A percentile compares a stretch with the other conserved stretches of the same genome.
phyloP scores from a whole-genome alignment of 768 basidiomycete genomes.

The Tulasnella sp. region DNA sequence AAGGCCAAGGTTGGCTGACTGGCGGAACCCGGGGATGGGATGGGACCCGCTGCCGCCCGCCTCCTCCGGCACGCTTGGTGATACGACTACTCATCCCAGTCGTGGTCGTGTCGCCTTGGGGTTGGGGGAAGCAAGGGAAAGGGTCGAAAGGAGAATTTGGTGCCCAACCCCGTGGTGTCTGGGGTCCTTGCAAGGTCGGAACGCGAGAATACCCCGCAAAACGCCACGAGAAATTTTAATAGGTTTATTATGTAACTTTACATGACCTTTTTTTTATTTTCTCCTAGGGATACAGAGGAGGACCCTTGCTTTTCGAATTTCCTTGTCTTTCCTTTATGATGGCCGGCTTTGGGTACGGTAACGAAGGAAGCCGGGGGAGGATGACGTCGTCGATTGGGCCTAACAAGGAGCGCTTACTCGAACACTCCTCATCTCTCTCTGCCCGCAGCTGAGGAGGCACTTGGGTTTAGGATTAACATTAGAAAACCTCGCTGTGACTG shows the following conservation, averaged over 20 bases:
- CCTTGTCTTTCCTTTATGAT: not conserved
- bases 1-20: too few relatives aligned
- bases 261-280: not conserved
- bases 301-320: not conserved
- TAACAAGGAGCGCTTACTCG: not conserved
- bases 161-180: too few relatives aligned
- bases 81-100: too few relatives aligned
- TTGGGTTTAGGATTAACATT: not conserved
- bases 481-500: not conserved
- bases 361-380: not conserved
- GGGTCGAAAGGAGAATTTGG: too few relatives aligned
- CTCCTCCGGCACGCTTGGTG: not conserved
- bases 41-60: not conserved
- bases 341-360: not conserved
- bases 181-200: not conserved
- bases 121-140: not conserved
- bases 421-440: too few relatives aligned
- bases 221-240: not conserved
- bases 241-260: not conserved
- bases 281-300: not conserved
- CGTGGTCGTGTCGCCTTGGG: not conserved
- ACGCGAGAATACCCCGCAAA: not conserved
- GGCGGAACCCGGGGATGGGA: not conserved
- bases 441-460: too few relatives aligned
- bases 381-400: not conserved